Evolutionary conservation across 2,329 filamentous ascomycete genomes (phyloP), one percentile per base, ranked within the genome.

Genomic region (Monosporascus sp.): DNA sequence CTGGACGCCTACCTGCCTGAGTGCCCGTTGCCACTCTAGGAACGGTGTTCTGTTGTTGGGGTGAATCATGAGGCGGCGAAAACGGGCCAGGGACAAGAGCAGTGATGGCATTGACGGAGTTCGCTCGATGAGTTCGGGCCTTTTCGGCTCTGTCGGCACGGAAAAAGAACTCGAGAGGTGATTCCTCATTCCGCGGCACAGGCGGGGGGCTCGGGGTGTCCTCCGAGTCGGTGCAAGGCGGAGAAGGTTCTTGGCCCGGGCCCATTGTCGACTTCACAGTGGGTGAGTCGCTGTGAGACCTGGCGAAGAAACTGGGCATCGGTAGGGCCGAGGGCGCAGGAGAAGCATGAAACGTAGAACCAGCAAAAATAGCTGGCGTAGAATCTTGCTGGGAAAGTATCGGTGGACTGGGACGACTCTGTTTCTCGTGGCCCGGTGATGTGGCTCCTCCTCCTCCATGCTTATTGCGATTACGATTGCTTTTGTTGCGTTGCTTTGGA

Each of bases 261-360:
- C 60, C 77, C 64, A 56, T 75, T 67, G 61, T 54, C 49, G 74
- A 70, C 57, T 79, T 75, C 52, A 72, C 61, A 54, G 70, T 62
- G 6, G 79, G 82, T 3, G 85, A 85, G 53, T 88, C 85, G 3
- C 85, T 85, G 14, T 89, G 78, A 0, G 89, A 85, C 63, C 88
- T 92, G 27, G 88, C 86, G 56, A 88, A 50, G 69, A 97, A 96
- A 65, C 88, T 95, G 11, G 94, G 94, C 54, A 97, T 88, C 0
- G 94, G 94, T 34, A 99, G 77, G 24, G 90, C 85, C 8, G 91
- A 95, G 0, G 94, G 88, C 2, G 92, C 93, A 20, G 94, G 94
- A 8, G 94, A 97, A 41, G 91, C 89, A 70, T 97, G 92, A 69
- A 97, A 99, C 5, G 91, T 95, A 36, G 93, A 88, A 15, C 93